Conservation (phyloP, 2,329 filamentous ascomycete species). For the Beauveria varroae region DNA sequence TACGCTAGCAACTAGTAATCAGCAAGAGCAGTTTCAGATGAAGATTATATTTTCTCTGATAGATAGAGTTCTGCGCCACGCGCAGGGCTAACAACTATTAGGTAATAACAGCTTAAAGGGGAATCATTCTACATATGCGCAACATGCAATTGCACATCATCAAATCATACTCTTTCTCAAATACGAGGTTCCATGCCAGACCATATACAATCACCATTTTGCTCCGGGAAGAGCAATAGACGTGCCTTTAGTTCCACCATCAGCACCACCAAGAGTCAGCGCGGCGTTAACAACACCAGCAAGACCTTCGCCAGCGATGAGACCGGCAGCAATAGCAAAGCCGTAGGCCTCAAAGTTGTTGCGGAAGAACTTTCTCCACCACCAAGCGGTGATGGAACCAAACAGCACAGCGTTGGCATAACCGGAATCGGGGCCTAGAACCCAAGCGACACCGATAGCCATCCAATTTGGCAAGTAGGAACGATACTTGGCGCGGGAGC, state of each 20-base stretch:
- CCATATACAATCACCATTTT: not conserved
- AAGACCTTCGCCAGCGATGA: slow-evolving; percentile 57
- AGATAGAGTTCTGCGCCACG: not conserved
- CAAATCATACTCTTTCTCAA: not conserved
- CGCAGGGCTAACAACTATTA: not conserved
- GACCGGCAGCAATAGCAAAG: slow-evolving; percentile 52
- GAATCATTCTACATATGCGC: not conserved
- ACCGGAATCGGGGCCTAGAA: slow-evolving; percentile 44
- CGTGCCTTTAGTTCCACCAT: slow-evolving; percentile 13
- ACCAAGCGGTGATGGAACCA: slow-evolving; percentile 43
- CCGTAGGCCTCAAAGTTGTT: slow-evolving; percentile 47
- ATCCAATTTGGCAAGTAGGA: slow-evolving; percentile 57
- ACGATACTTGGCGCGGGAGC: slow-evolving; percentile 44
- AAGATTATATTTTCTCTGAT: not conserved
- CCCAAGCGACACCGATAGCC: slow-evolving; percentile 52
- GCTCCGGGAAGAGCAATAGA: slow-evolving; percentile 14
- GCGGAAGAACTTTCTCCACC: slow-evolving; percentile 46
- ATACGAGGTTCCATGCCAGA: too few species aligned
- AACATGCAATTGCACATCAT: not conserved
- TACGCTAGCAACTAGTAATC: too few species aligned
- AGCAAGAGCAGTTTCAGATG: not conserved
- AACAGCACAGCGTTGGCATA: slow-evolving; percentile 52
- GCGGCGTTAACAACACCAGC: slow-evolving; percentile 53
- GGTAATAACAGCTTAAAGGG: not conserved
- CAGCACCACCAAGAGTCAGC: slow-evolving; percentile 26